phyloP scores from a whole-genome alignment of 805 yeast species.

The Wickerhamomyces xylosicus region DNA sequence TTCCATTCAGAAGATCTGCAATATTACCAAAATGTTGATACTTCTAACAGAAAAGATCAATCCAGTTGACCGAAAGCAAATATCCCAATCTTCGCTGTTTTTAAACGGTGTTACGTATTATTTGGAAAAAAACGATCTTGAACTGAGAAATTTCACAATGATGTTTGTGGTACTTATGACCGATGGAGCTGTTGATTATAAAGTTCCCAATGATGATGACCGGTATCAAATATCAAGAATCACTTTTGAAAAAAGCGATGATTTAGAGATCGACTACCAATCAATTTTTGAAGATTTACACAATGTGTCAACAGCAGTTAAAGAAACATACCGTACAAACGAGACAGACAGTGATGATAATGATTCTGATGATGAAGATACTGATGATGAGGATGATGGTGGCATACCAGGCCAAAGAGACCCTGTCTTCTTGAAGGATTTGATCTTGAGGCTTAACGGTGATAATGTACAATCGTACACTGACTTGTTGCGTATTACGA shows the following conservation, averaged over 20 bases:
- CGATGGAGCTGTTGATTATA: constrained; percentile 19
- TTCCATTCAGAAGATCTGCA: constrained; percentile 29
- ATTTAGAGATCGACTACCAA: constrained; percentile 8
- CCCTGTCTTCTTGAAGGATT: constrained; percentile 67
- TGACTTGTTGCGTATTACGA: constrained; percentile 36
- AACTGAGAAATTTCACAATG: constrained; percentile 44
- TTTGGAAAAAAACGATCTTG: constrained; percentile 36
- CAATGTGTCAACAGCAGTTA: constrained; percentile 4
- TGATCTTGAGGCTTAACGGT: constrained; percentile 41
- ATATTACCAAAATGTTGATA: constrained; percentile 10
- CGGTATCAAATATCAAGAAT: constrained; percentile 3
- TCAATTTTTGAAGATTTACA: constrained; percentile 5
- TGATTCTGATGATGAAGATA: constrained; percentile 24
- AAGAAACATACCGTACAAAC: constrained; percentile 11
- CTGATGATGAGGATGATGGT: constrained; percentile 18
- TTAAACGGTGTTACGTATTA: constrained; percentile 42
- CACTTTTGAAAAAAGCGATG: not conserved
- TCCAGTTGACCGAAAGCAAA: constrained; percentile 11
- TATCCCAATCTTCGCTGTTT: constrained; percentile 31
- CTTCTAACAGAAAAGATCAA: not conserved
- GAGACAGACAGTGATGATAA: constrained; percentile 19
- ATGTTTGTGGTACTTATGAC: constrained; percentile 41
- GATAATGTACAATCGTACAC: constrained; percentile 30
- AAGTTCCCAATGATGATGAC: constrained; percentile 16
- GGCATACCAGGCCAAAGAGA: constrained; percentile 29